Base-by-base conservation (phyloP, 1,284 basidiomycete genomes). In the Sutorius eximius region DNA sequence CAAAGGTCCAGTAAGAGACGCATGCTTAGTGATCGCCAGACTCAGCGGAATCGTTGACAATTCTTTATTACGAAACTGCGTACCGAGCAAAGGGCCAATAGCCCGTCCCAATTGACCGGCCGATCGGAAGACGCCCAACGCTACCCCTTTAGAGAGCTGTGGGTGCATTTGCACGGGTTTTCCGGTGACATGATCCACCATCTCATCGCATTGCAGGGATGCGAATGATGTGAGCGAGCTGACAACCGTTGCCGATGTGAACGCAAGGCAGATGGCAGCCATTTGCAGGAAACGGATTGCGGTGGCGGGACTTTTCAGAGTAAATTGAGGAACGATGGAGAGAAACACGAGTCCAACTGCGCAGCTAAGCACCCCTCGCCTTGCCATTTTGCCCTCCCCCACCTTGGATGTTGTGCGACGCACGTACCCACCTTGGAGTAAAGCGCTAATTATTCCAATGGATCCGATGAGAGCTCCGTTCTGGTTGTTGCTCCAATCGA, bases 231-330 rank as follows among this genome's bases (percentile, higher is more conserved):
- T 96, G 57, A 97, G 76, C 5, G 91, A 83, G 65, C 90, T 95
- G 56, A 97, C 94, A 45, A 95, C 93, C 3, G 92, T 95, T 5
- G 94, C 93, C 57, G 86, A 89, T 1, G 94, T 95, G 74, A 93
- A 95, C 1, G 91, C 91, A 71, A 96, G 77, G 64, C 87, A 89
- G 3, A 89, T 78, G 0, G 91, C 89, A 3, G 90, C 87, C 11
- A 74, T 77, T 64, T 91, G 90, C 5, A 96, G 77, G 1, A 92
- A 73, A 37, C 75, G 75, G 52, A 85, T 75, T 10, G 86, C 80
- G 34, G 80, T 49, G 13, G 69, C 66, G 1, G 77, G 71, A 33
- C 74, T 73, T 49, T 73, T 75, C 27, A 72, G 56, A 33, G 79
- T 75, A 55, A 83, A 78, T 18, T 67, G 74, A 5, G 94, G 90